Base-by-base conservation (phyloP, 768 basidiomycete genomes). In the Galerina marginata region DNA sequence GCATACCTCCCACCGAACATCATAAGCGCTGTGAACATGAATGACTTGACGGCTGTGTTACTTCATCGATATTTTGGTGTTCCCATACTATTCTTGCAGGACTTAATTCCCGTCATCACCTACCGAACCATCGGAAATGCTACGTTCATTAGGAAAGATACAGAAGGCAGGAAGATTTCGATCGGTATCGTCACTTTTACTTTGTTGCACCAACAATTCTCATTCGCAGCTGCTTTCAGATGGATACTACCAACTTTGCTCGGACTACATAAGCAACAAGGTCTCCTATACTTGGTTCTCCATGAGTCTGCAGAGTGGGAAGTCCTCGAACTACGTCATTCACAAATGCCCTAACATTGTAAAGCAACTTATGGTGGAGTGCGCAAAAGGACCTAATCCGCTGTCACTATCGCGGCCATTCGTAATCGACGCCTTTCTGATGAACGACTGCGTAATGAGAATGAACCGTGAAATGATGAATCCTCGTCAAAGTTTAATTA, bases 251-350 rank as follows among this genome's bases (percentile, higher is more conserved):
- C 52, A 49, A 20, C 43, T 47, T 14, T 49, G 45, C 46, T 39
- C 52, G n/a, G 53, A 42, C 15, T 47, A 37, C n/a, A 29, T 38
- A 15, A 20, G 10, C 3, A 20, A 42, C 11, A 55, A 20, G 11
- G 33, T 23, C 5, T 20, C 52, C 9, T 49, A 51, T 44, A 50
- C 53, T 0, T 60, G 59, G 59, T 60, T 60, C 26, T 60, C 59
- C 16, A 36, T 54, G 20, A 49, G 52, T 43, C 49, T 54, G 6
- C 26, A 45, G 14, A 23, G 16, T 2, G 11, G 25, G 10, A 39
- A 49, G 20, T 12, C 53, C 16, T 39, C 59, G n/a, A 47, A 11
- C 12, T 60, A 60, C 26, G 37, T 60, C 36, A 55, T 60, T 20
- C 40, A 36, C 47, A 40, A 50, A 3, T 46, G 45, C 15, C 39